Evolutionary conservation across 2,329 filamentous ascomycete genomes (phyloP), one percentile per base, ranked within the genome.

Genomic region (Cryphonectria parasitica): DNA sequence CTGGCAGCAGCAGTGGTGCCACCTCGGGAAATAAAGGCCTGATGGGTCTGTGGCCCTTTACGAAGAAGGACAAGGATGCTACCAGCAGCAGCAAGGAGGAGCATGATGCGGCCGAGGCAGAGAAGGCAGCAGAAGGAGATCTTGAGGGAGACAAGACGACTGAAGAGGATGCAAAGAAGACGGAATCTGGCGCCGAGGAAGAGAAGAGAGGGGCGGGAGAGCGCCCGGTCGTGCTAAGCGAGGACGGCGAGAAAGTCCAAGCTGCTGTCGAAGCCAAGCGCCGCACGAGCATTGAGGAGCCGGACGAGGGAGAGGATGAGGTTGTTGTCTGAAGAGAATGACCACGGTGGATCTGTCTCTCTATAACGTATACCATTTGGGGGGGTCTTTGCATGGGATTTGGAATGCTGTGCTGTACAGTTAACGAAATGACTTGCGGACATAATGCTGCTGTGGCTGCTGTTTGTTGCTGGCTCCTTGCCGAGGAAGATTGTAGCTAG

Each of bases 271-370:
- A 88, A 76, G 87, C 87, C 2, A 82, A 82, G 74, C 80, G 83
- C 68, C 80, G 87, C 74, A 89, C 86, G 49, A 89, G 86, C 77
- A 87, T 89, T 65, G 87, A 89, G 77, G 87, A 89, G 69, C 84
- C 86, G 8, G 87, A 89, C 69, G 72, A 86, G 52, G 85, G 86
- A 17, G 84, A 85, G 72, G 81, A 83, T 64, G 83, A 84, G 43
- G 77, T 83, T 36, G 75, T 75, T 41, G 60, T 69, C 25, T 68
- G 28, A 54, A 43, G 19, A 36, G 17, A 49, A 49, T n/a, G 43
- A 31, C 17, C 54, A 54, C 11, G n/a, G 49, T 15, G 28, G 19
- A 11, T 39, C 11, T 39, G n/a, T 39, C 58, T 39, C 58, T 61
- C 31, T 61, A 39, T 49, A 10, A 22, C 15, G 28, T 61, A 61